Evolutionary conservation across 805 yeast species (phyloP), one percentile per base, ranked within the genome.

Genomic region (Ogataea salicorniae): DNA sequence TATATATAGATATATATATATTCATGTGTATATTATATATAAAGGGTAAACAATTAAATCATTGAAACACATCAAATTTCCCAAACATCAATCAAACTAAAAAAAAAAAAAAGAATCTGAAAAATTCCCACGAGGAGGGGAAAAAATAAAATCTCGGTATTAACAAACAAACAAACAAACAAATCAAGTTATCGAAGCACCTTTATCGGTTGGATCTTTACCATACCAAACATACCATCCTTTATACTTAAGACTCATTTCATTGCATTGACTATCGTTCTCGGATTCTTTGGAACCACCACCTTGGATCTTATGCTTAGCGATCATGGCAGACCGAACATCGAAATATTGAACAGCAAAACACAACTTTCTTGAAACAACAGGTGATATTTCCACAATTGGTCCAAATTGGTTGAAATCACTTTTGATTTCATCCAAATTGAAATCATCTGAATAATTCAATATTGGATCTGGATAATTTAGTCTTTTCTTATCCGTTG

Each of bases 211-310:
- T 1, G 78, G 76, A 61, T 87, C 95, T 39, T 73, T 75, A 0
- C 84, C 87, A 54, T 78, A 87, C 80, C 81, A 76, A 1, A 83
- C 64, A 7, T 71, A 64, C 94, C 94, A 87, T 5, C 70, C 76
- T 11, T 61, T 62, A 56, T 82, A 86, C 54, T 74, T 79, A 5
- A 53, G 54, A 45, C 68, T 58, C 54, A 83, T 40, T 11, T 31
- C 20, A 9, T 23, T 38, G n/a, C 35, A 18, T 2, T 47, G 52
- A 11, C n/a, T 22, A 9, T 45, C 51, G 7, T 34, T 20, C 29
- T 33, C 35, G 3, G 18, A 20, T 29, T 16, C 36, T 15, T 13
- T 17, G 13, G 31, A 26, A 26, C 31, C 9, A 9, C 31, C 31
- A 26, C 31, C 31, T 9, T 26, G 31, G 50, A 75, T 72, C 35